These are phyloP conservation scores for Aphanomyces astaci DNA, from an alignment of 352 stramenopile species.

Conservation along the genomic window DNA sequence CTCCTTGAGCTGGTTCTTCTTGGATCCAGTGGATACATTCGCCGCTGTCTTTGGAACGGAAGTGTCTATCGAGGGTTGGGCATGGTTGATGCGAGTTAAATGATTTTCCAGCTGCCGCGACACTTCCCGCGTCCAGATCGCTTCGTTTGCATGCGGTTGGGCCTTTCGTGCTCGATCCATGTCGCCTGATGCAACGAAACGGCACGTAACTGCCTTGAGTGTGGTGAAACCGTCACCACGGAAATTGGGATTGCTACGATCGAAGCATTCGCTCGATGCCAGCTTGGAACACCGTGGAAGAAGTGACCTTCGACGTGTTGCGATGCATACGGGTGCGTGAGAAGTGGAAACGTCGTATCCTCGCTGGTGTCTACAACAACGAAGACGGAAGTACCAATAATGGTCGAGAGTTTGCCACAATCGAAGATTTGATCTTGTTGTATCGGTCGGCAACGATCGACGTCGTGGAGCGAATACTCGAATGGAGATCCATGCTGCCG, in stretches of 20 bases:
- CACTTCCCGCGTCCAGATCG: slow-evolving; percentile 67
- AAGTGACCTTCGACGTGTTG: neutral
- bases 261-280: neutral
- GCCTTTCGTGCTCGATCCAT: slow-evolving; percentile 68
- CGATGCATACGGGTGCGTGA: neutral
- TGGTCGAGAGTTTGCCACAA: neutral
- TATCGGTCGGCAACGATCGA: neutral
- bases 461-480: neutral
- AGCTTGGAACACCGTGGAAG: neutral
- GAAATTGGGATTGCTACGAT: neutral
- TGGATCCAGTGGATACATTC: slow-evolving; percentile 10
- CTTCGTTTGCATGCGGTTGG: slow-evolving; percentile 70
- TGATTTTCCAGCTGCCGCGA: slow-evolving; percentile 59
- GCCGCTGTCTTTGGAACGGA: slow-evolving; percentile 38
- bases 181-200: neutral
- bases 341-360: neutral
- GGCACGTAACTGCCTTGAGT: neutral
- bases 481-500: neutral
- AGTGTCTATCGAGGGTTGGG: slow-evolving; percentile 66
- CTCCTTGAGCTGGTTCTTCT: slow-evolving; percentile 26
- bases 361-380: neutral
- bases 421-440: neutral
- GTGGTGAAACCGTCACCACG: neutral
- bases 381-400: too few relatives aligned
- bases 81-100: slow-evolving; percentile 59